Conservation (phyloP, 208 protist species). For the Balamuthia mandrillaris region DNA sequence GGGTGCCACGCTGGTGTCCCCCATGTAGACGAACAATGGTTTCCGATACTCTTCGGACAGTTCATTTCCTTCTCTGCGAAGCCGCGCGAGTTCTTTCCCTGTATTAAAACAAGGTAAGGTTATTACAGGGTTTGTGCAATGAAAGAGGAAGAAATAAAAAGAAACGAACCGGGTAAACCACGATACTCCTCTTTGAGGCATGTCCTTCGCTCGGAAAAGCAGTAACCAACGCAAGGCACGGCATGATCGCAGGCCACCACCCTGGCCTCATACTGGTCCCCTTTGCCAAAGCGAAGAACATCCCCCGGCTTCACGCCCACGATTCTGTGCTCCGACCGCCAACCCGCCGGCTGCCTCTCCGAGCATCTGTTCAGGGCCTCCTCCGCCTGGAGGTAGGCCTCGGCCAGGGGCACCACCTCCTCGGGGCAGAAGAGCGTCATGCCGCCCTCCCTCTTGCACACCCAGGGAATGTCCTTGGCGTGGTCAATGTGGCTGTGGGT, state of each 20-base stretch:
- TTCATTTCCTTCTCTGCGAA: background rate
- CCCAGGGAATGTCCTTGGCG: background rate
- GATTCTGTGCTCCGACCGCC: background rate
- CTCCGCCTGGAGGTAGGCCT: background rate
- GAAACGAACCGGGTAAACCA: background rate
- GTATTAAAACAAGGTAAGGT: no score
- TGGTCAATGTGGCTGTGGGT: conserved; percentile 16
- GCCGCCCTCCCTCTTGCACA: background rate
- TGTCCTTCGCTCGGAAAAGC: conserved; percentile 4
- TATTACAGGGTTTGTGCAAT: no score
- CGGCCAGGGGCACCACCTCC: background rate
- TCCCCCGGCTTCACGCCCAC: background rate
- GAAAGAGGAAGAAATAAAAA: no score
- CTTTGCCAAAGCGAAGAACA: no score
- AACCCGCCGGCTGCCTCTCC: background rate
- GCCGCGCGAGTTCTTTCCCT: background rate
- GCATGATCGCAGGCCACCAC: background rate
- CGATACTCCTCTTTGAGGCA: background rate
- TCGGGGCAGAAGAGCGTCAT: conserved; percentile 30
- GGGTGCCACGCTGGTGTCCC: background rate
- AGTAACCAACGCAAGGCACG: conserved; percentile 9
- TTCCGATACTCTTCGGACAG: background rate
- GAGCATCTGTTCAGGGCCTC: background rate
- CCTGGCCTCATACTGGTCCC: background rate
- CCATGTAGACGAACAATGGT: conserved; percentile 19